phyloP scores from a whole-genome alignment of 148 eudicot genomes.

The Rhododendron mucronatum region DNA sequence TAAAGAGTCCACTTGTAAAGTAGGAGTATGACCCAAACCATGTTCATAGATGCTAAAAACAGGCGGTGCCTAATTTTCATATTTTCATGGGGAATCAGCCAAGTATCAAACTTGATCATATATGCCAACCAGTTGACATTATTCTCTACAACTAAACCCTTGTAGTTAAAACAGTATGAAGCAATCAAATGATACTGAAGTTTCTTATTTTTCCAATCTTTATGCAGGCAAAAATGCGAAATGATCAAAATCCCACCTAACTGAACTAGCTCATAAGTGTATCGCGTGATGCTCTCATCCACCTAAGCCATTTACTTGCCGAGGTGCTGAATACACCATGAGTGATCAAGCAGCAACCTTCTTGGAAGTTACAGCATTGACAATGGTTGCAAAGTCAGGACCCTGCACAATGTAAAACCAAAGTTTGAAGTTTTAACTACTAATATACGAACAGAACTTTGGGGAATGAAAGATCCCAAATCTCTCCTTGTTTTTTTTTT shows the following conservation, averaged over 20 bases:
- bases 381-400: constrained; percentile 83
- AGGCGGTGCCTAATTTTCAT: background rate
- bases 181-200: constrained; percentile 6
- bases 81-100: background rate
- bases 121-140: constrained; percentile 2
- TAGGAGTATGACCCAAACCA: background rate
- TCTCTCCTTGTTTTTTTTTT: background rate
- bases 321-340: background rate
- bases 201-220: background rate
- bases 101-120: background rate
- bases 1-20: background rate
- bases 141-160: constrained; percentile 6
- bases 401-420: constrained; percentile 50
- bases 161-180: constrained; percentile 2
- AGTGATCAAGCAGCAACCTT: constrained; percentile 77
- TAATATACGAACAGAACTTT: background rate
- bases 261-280: constrained; percentile 1
- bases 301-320: constrained; percentile 13
- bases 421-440: background rate
- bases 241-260: constrained; percentile 15
- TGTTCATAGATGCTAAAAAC: background rate
- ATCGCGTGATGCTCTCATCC: background rate
- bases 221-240: constrained; percentile 4
- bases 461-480: background rate
- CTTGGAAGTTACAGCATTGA: constrained; percentile 87